A percentile compares a stretch with the other conserved stretches of the same genome.
Evolutionary conservation across 2,329 filamentous ascomycete species (phyloP).

Genomic region (Neonectria magnoliae): DNA sequence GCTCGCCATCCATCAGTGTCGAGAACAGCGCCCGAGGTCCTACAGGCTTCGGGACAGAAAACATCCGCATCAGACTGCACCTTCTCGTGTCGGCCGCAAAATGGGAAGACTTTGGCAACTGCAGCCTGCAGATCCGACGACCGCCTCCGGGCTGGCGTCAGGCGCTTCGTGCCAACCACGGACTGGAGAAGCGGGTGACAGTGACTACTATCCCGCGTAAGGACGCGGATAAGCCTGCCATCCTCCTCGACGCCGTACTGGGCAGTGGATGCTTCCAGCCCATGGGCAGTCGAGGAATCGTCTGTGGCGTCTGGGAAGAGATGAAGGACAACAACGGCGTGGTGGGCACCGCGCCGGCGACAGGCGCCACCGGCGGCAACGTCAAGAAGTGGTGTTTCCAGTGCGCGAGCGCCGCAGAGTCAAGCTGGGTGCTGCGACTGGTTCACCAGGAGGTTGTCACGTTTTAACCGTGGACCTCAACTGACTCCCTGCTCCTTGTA

Average conservation of each 20-base stretch:
- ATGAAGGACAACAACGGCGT: conserved; percentile 70
- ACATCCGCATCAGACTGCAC: conserved; percentile 88
- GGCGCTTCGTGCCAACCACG: conserved; percentile 68
- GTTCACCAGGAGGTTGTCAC: conserved; percentile 66
- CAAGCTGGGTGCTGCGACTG: conserved; percentile 65
- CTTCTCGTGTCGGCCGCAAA: conserved; percentile 78
- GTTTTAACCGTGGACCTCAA: conserved; percentile 34
- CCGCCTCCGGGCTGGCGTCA: conserved; percentile 72
- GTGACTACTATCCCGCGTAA: conserved; percentile 77
- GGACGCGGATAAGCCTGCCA: conserved; percentile 63
- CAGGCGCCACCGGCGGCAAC: conserved; percentile 62
- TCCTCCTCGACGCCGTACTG: conserved; percentile 84
- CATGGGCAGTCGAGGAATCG: conserved; percentile 85
- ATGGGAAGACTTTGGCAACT: conserved; percentile 93
- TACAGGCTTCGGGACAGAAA: conserved; percentile 70
- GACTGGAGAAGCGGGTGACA: conserved; percentile 85
- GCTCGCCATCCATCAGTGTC: conserved; percentile 68
- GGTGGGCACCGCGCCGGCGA: conserved; percentile 61
- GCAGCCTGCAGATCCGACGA: conserved; percentile 81
- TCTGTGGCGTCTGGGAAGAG: conserved; percentile 88
- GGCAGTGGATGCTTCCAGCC: conserved; percentile 86
- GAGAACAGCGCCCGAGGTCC: conserved; percentile 62
- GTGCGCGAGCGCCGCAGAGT: conserved; percentile 63
- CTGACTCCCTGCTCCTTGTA: conserved; percentile 2
- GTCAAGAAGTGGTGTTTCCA: conserved; percentile 74